Conservation (phyloP, 2,329 filamentous ascomycete species). For the Ceratocystis harringtonii region DNA sequence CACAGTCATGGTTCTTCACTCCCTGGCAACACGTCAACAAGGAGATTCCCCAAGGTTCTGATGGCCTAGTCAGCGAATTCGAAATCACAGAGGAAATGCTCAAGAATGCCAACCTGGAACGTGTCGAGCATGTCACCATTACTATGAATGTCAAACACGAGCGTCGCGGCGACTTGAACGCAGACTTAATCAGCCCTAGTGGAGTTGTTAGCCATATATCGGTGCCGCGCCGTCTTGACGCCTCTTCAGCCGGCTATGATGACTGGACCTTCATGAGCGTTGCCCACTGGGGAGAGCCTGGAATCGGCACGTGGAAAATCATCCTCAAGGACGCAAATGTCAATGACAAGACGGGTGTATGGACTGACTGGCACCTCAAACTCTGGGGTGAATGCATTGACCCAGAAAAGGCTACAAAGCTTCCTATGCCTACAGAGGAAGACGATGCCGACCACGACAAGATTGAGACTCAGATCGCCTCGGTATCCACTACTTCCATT, state of each 20-base stretch:
- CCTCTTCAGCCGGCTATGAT: slow-evolving; percentile 53
- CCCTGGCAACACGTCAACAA: slow-evolving; percentile 88
- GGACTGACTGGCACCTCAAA: slow-evolving; percentile 84
- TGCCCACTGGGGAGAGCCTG: slow-evolving; percentile 86
- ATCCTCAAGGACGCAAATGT: slow-evolving; percentile 70
- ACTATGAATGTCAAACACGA: slow-evolving; percentile 93
- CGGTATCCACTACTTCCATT: slow-evolving; percentile 28
- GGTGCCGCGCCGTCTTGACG: slow-evolving; percentile 56
- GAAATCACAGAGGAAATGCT: slow-evolving; percentile 72
- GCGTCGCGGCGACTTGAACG: slow-evolving; percentile 78
- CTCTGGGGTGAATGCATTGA: slow-evolving; percentile 87
- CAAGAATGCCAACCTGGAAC: slow-evolving; percentile 64
- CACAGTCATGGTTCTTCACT: slow-evolving; percentile 86
- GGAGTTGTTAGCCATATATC: slow-evolving; percentile 75
- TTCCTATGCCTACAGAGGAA: slow-evolving; percentile 68
- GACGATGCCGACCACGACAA: slow-evolving; percentile 72
- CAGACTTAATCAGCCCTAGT: slow-evolving; percentile 73
- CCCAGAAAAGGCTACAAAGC: slow-evolving; percentile 50
- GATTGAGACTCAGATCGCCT: slow-evolving; percentile 42
- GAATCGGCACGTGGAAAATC: slow-evolving; percentile 79
- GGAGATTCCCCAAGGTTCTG: slow-evolving; percentile 66
- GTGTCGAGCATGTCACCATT: slow-evolving; percentile 85
- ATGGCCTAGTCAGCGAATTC: slow-evolving; percentile 66
- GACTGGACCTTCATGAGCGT: slow-evolving; percentile 99
- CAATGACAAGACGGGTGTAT: slow-evolving; percentile 63